Conservation (phyloP, 2,329 filamentous ascomycete species). For the Corynespora cassiicola region DNA sequence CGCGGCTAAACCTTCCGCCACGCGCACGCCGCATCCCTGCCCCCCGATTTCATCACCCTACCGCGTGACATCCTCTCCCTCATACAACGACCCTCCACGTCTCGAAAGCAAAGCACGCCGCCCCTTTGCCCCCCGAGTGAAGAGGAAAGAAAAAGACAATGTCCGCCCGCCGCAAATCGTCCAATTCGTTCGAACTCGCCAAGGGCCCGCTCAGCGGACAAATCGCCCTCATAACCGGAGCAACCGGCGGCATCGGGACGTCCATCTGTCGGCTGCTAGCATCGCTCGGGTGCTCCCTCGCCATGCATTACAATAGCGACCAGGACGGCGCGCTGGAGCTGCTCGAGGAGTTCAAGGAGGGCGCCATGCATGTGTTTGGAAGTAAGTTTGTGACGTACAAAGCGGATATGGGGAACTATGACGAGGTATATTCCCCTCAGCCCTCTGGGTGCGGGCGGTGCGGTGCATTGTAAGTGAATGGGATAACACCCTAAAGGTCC, state of each 20-base stretch:
- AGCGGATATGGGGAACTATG: conserved; percentile 46
- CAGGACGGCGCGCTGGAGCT: conserved; percentile 25
- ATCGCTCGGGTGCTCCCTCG: conserved; percentile 49
- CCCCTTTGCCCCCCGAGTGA: too few species aligned
- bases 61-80: too few species aligned
- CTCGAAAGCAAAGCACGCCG: too few species aligned
- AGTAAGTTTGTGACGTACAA: conserved; percentile 37
- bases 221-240: conserved; percentile 51
- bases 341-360: conserved; percentile 28
- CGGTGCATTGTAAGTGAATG: too few species aligned
- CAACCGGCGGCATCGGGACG: conserved; percentile 54
- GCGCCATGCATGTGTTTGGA: conserved; percentile 25
- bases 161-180: too few species aligned
- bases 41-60: too few species aligned
- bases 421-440: conserved; percentile 35
- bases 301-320: conserved; percentile 51
- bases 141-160: too few species aligned
- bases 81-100: too few species aligned
- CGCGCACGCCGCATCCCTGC: too few species aligned
- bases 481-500: conserved; percentile 26
- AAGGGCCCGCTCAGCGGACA: conserved; percentile 18
- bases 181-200: too few species aligned
- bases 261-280: conserved; percentile 51
- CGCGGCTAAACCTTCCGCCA: too few species aligned
- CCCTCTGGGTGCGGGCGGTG: too few species aligned